Evolutionary conservation across 768 basidiomycete species (phyloP), one percentile per base, ranked within the genome.

Genomic region (Boletus tomentosulus): DNA sequence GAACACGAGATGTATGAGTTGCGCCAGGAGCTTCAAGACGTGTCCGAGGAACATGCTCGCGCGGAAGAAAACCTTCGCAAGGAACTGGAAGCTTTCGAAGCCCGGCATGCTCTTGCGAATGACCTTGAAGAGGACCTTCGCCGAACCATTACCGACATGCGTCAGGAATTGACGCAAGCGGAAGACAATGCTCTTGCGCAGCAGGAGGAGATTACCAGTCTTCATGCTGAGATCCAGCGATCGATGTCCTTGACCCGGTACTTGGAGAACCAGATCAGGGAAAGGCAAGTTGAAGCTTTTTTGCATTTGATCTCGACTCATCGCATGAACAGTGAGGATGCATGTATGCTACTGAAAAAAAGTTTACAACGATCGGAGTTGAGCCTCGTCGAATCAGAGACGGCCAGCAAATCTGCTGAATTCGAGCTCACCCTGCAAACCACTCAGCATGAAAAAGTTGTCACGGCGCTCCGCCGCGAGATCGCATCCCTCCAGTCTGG

Each of bases 201-300:
- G 19, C 77, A 79, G 55, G 73, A 76, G 46, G 74, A 84, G 58
- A 76, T 77, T 44, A 87, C 85, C 0, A 69, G 71, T 13, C 70
- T 88, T 27, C 80, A 81, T 55, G 84, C 87, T 3, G 85, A 89
- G 61, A 66, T 81, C 12, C 86, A 89, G 66, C 80, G 83, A 35
- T 76, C 75, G 9, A 71, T 79, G 44, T 87, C 88, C 6, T 68
- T 86, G 52, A 74, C 73, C 37, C 79, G 84, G 53, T 82, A 79
- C 67, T 64, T 86, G 48, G 86, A 91, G 67, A 77, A 75, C 60
- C 82, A 87, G 63, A 64, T 79, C 38, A 79, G 79, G 62, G 85
- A 88, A 51, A 78, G 78, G 89, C 84, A 56, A 30, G 78, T 60
- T 52, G 16, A 22, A 28, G 38, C 9, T n/a, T 19, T 30, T 51